Conservation (phyloP, 441 rosid species). For the Arabidopsis hybrid region DNA sequence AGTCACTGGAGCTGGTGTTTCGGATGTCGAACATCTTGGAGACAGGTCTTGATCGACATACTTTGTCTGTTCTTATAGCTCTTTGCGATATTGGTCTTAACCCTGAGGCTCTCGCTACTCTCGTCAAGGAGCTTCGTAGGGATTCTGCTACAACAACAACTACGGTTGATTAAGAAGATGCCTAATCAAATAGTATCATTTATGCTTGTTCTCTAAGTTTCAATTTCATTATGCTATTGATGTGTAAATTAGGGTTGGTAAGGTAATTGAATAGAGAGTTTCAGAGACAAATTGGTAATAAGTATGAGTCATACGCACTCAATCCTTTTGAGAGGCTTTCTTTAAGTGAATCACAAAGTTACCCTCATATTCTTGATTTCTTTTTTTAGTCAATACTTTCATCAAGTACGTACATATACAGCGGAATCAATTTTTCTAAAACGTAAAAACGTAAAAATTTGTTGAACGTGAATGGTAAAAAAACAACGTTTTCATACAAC, state of each 20-base stretch:
- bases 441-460: not conserved
- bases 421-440: not conserved
- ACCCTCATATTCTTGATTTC: no score
- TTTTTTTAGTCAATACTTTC: not conserved
- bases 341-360: no score
- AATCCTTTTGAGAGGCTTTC: no score
- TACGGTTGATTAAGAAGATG: not conserved
- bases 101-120: constrained; percentile 77
- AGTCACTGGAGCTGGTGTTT: constrained; percentile 70
- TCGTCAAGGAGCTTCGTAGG: constrained; percentile 63
- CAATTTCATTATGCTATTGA: constrained; percentile 1
- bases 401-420: not conserved
- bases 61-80: constrained; percentile 71
- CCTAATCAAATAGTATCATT: no score
- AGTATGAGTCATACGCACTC: not conserved
- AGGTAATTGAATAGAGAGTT: not conserved
- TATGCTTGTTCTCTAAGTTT: not conserved
- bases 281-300: not conserved
- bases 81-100: constrained; percentile 76
- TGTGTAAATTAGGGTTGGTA: constrained; percentile 3
- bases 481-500: constrained; percentile 7
- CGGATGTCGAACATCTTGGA: constrained; percentile 77
- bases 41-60: constrained; percentile 72
- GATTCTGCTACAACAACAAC: constrained; percentile 23
- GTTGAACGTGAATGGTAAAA: constrained; percentile 30